phyloP scores from a whole-genome alignment of 108 stramenopile genomes.

The Nitzschia sp. region DNA sequence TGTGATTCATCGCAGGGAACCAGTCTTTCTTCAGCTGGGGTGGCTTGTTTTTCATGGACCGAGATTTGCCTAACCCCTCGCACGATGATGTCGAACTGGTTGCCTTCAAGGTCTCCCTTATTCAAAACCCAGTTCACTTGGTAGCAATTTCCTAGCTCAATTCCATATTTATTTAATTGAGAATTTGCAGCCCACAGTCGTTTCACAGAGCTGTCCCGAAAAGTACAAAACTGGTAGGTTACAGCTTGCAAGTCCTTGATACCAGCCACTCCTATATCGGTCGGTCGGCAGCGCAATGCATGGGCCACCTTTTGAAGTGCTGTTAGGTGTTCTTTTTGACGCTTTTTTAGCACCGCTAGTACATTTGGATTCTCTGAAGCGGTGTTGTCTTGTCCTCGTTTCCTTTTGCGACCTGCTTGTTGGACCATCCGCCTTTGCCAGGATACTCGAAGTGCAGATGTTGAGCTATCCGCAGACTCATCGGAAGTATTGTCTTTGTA shows the following conservation, averaged over 20 bases:
- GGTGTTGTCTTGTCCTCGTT: constrained; percentile 24
- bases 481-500: neutral
- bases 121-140: constrained; percentile 37
- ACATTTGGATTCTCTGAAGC: constrained; percentile 24
- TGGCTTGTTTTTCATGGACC: constrained; percentile 16
- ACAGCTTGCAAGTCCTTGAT: constrained; percentile 87
- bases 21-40: constrained; percentile 34
- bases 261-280: constrained; percentile 78
- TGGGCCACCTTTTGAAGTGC: constrained; percentile 47
- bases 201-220: constrained; percentile 41
- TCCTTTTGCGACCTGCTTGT: constrained; percentile 30
- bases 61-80: constrained; percentile 54
- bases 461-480: constrained; percentile 18
- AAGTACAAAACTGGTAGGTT: constrained; percentile 81
- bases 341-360: constrained; percentile 69
- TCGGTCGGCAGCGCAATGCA: constrained; percentile 56
- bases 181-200: constrained; percentile 26
- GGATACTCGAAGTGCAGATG: constrained; percentile 43
- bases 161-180: constrained; percentile 28
- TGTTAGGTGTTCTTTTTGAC: constrained; percentile 68
- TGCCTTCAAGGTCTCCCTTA: constrained; percentile 63
- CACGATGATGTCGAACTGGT: constrained; percentile 64
- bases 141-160: constrained; percentile 37
- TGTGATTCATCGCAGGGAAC: constrained; percentile 46
- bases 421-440: constrained; percentile 23